Evolutionary conservation across 768 basidiomycete species (phyloP).

Genomic region (Kwoniella mangroviensis): DNA sequence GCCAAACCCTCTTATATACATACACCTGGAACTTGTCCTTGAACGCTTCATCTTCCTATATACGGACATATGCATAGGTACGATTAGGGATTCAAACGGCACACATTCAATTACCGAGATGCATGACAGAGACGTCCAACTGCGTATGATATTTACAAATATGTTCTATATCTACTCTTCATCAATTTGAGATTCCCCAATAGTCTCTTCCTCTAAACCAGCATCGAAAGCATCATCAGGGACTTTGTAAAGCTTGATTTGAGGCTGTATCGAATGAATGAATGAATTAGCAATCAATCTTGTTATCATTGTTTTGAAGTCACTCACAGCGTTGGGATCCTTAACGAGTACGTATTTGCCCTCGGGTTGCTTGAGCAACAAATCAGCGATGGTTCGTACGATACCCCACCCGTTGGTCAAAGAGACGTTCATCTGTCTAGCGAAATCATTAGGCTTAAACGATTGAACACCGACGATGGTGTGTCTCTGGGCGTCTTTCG

Average conservation of each 20-base stretch:
- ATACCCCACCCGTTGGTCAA: constrained; percentile 98
- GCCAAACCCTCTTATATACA: too few relatives aligned
- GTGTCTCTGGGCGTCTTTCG: constrained; percentile 93
- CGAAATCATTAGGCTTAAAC: constrained; percentile 92
- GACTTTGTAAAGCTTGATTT: constrained; percentile 92
- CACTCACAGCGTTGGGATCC: constrained; percentile 91
- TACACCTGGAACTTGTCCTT: too few relatives aligned
- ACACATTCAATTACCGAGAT: not conserved
- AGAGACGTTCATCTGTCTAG: constrained; percentile 91
- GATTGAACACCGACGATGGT: constrained; percentile 93
- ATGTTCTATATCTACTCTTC: constrained; percentile 35
- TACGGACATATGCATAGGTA: too few relatives aligned
- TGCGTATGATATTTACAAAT: not conserved
- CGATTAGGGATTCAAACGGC: too few relatives aligned
- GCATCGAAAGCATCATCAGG: constrained; percentile 82
- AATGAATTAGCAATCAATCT: not conserved
- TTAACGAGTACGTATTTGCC: constrained; percentile 97
- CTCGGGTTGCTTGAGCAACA: constrained; percentile 95
- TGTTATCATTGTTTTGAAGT: not conserved
- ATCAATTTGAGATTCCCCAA: constrained; percentile 42
- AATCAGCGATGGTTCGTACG: constrained; percentile 88
- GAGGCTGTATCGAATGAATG: constrained; percentile 67
- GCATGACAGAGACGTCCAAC: not conserved
- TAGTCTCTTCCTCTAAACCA: constrained; percentile 43
- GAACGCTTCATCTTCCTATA: too few relatives aligned